Evolutionary conservation across 108 stramenopile species (phyloP), one percentile per base, ranked within the genome.

Genomic region (Cyclotella kingstonii): DNA sequence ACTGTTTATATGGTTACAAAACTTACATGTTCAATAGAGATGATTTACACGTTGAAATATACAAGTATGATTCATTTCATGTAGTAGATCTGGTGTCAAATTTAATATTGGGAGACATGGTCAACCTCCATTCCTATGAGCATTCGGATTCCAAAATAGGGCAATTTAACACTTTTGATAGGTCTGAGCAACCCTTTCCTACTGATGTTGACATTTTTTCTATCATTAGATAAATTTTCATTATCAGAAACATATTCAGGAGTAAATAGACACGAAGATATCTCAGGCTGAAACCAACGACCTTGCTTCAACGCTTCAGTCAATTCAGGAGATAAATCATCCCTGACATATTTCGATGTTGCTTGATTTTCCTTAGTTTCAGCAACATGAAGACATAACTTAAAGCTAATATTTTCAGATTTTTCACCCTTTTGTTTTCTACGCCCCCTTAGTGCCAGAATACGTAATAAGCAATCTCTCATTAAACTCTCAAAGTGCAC

Each of bases 391-490:
- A 76, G 49, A 25, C 66, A 63, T 11, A 76, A 44, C 28, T 76
- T 76, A 46, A 76, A 76, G 12, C 60, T 62, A 55, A 76, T 26
- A 33, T 76, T 76, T 42, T 76, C 66, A 7, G 75, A 47, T 36
- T 45, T 63, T 54, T 76, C 75, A 40, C 40, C 62, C 10, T 26
- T 29, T 28, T 55, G 15, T 54, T 46, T 63, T 33, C 62, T 63
- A 18, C 75, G 23, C 39, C 62, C 38, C 0, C 54, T 43, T 43
- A 76, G 44, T 19, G 75, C 40, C 26, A 76, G 11, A 5, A 68
- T 42, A 2, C 67, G 53, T 25, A 76, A 18, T 0, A 76, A 30
- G 42, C 66, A 68, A 30, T 76, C 66, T 56, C 61, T 56, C 66
- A 76, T 68, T 25, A 67, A 57, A 25, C 66, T 48, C 57, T 76